Evolutionary conservation across 78 protist species (phyloP), one percentile per base, ranked within the genome.

Genomic region (Polysphondylium violaceum): DNA sequence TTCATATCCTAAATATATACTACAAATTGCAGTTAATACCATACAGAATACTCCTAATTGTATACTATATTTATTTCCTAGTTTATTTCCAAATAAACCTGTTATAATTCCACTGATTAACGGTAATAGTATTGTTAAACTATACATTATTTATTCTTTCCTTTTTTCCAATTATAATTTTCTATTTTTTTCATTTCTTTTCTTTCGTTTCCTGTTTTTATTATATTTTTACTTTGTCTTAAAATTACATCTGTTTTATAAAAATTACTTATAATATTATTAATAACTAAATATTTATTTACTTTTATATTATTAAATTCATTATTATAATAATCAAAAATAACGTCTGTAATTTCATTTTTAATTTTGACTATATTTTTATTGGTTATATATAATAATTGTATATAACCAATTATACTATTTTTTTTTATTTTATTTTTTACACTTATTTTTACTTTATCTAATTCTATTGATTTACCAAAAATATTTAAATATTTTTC

Each of bases 141-240:
- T 12, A 72, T 72, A 55, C 77, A 72, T 72, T 72, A 43, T 72
- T 72, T 55, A 59, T 59, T n/a, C n/a, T n/a, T 63, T 63, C 11
- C 11, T 47, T 47, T 64, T 64, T 64, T 64, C 72, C 72, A 64
- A 64, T 14, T 64, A 19, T 47, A 29, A 36, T 36, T 29, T 35
- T 72, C 77, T 44, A 21, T 72, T 33, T 31, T 72, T 41, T 55
- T 72, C n/a, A 38, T 41, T 44, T 72, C 77, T 72, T 33, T 41
- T 72, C 63, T 72, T 2, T 9, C 25, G 21, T 72, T 29, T n/a
- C 44, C 77, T 72, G 63, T 55, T 72, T 31, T 41, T 23, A 55
- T 72, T 72, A 72, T 43, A 72, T 72, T 72, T 72, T 72, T 72
- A 55, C 77, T 55, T 41, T 35, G 43, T 72, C 63, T 0, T 72